Conservation (phyloP, 805 yeast genomes). For the Kazachstania viticola region DNA sequence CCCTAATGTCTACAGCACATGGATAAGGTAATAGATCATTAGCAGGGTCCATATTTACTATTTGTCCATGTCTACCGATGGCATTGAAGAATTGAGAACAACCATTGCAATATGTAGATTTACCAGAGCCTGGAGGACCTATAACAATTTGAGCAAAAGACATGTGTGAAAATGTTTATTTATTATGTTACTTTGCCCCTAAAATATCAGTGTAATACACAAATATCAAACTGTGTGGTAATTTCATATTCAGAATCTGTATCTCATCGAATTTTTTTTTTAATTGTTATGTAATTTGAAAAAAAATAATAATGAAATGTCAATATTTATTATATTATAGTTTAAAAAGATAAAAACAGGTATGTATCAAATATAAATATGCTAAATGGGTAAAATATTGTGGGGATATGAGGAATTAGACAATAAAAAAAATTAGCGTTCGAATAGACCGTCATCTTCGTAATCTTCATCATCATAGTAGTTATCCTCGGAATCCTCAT, state of each 20-base stretch:
- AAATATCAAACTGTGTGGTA: too few relatives aligned
- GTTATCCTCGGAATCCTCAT: slow-evolving; percentile 27
- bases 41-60: slow-evolving; percentile 88
- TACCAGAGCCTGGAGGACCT: slow-evolving; percentile 98
- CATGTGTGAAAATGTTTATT: slow-evolving; percentile 28
- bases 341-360: too few relatives aligned
- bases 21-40: slow-evolving; percentile 63
- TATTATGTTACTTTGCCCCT: too few relatives aligned
- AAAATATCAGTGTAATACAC: too few relatives aligned
- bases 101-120: slow-evolving; percentile 90
- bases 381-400: too few relatives aligned
- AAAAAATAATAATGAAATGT: too few relatives aligned
- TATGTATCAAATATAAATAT: too few relatives aligned
- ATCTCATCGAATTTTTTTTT: background rate
- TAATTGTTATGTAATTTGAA: too few relatives aligned
- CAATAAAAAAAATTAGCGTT: too few relatives aligned
- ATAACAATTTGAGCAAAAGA: slow-evolving; percentile 84
- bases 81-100: slow-evolving; percentile 87
- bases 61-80: slow-evolving; percentile 79
- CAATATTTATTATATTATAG: too few relatives aligned
- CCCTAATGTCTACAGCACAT: slow-evolving; percentile 68
- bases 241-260: too few relatives aligned
- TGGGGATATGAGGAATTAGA: too few relatives aligned
- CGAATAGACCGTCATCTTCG: slow-evolving; percentile 55
- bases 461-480: slow-evolving; percentile 34